A percentile compares a stretch with the other conserved stretches of the same genome.
phyloP scores from a whole-genome alignment of 2,329 filamentous ascomycete species.

The Penicillium polonicum region DNA sequence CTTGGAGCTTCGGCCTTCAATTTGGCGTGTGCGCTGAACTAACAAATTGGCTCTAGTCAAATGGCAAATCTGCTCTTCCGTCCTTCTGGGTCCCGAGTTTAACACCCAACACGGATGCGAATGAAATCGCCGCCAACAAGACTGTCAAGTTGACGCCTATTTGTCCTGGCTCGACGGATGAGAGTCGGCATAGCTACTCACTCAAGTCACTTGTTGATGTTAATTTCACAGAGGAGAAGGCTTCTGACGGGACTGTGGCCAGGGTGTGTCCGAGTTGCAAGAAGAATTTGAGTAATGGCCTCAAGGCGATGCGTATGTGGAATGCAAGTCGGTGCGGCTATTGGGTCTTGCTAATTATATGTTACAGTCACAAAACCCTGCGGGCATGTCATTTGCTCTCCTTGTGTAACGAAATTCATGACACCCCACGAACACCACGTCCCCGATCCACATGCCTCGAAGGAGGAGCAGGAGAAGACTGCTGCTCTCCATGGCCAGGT shows the following conservation, averaged over 20 bases:
- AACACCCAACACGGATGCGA: slow-evolving; percentile 64
- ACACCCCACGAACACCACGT: slow-evolving; percentile 48
- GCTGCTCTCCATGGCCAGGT: slow-evolving; percentile 47
- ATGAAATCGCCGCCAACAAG: slow-evolving; percentile 58
- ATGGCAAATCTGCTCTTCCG: slow-evolving; percentile 64
- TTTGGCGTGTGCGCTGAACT: neutral
- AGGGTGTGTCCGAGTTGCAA: slow-evolving; percentile 80
- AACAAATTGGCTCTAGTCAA: slow-evolving; percentile 36
- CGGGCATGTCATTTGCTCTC: slow-evolving; percentile 86
- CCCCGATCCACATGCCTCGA: slow-evolving; percentile 60
- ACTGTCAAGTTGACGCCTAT: slow-evolving; percentile 66
- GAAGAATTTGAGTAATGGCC: slow-evolving; percentile 77
- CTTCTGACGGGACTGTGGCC: slow-evolving; percentile 46
- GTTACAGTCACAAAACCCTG: slow-evolving; percentile 72
- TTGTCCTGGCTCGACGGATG: slow-evolving; percentile 71
- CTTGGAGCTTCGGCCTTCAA: neutral
- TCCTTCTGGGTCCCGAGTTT: slow-evolving; percentile 93
- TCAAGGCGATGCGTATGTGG: slow-evolving; percentile 65
- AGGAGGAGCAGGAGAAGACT: slow-evolving; percentile 47
- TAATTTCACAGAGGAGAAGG: slow-evolving; percentile 71
- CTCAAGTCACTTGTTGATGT: slow-evolving; percentile 75
- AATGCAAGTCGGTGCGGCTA: neutral
- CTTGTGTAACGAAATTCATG: slow-evolving; percentile 82
- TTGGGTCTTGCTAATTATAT: slow-evolving; percentile 4
- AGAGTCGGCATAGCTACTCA: slow-evolving; percentile 70